Evolutionary conservation across 179 eudicot species (phyloP).

Genomic region (Sideroxylon spinosum): DNA sequence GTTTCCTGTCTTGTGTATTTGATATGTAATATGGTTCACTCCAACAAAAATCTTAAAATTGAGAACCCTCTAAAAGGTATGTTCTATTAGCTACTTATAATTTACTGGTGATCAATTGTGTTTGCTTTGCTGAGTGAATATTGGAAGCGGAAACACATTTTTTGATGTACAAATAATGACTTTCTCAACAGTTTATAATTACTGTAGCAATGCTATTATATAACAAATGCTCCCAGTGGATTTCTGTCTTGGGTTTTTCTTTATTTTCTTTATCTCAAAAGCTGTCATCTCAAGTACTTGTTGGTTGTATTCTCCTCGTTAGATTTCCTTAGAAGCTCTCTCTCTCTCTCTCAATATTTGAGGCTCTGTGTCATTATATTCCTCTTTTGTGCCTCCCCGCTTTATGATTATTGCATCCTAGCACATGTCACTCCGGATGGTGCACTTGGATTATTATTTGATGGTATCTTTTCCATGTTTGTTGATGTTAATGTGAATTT

Average conservation of each 20-base stretch:
- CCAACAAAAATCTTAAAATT: neutral
- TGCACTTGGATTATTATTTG: neutral
- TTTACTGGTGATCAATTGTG: neutral
- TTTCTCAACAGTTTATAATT: neutral
- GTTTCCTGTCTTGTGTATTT: neutral
- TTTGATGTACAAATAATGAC: neutral
- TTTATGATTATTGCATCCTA: neutral
- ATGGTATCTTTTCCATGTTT: neutral
- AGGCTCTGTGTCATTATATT: neutral
- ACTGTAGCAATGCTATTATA: neutral
- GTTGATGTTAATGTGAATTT: neutral
- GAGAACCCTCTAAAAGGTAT: neutral
- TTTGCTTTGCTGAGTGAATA: neutral
- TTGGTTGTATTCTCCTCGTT: neutral
- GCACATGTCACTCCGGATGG: neutral
- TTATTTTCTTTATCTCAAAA: neutral
- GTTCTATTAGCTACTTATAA: neutral
- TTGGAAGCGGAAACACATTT: neutral
- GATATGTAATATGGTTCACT: neutral
- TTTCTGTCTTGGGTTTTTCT: neutral
- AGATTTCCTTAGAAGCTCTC: neutral
- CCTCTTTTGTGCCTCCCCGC: neutral
- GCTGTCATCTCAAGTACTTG: neutral
- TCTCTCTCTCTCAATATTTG: neutral
- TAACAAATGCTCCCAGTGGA: neutral